Conservation (phyloP, 2,329 filamentous ascomycete genomes). For the Aureobasidium pullulans region DNA sequence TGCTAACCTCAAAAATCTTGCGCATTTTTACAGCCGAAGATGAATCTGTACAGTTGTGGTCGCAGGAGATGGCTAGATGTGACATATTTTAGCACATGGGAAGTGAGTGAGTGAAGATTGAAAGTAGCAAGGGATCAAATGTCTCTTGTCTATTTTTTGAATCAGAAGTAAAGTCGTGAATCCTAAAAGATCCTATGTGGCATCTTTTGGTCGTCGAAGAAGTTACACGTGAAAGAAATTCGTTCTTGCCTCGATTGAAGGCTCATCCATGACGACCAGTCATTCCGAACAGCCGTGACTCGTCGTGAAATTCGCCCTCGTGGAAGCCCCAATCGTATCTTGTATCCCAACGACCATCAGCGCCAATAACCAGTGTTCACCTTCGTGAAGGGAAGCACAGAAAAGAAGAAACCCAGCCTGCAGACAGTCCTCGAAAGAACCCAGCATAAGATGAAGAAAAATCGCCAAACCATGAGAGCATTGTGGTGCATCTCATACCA, state of each 20-base stretch:
- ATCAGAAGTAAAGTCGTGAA: constrained; percentile 4
- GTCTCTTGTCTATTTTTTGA: neutral
- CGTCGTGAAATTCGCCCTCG: neutral
- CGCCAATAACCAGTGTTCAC: neutral
- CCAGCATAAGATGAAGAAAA: neutral
- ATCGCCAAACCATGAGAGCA: constrained; percentile 1
- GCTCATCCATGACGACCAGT: neutral
- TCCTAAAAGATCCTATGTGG: constrained; percentile 9
- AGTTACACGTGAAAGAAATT: constrained; percentile 5
- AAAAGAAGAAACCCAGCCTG: neutral
- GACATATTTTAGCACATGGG: neutral
- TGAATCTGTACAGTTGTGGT: too few relatives aligned
- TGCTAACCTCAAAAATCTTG: too few relatives aligned
- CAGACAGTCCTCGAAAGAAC: constrained; percentile 1
- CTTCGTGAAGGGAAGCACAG: neutral
- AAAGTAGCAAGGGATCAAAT: neutral
- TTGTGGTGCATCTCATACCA: constrained; percentile 1
- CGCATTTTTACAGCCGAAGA: too few relatives aligned
- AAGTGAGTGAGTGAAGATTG: neutral
- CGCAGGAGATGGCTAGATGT: too few relatives aligned
- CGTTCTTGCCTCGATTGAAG: neutral
- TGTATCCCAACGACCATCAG: constrained; percentile 11
- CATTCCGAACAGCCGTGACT: constrained; percentile 1
- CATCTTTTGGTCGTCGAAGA: constrained; percentile 12
- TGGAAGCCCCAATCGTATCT: neutral